These are phyloP conservation scores for Pseudozyma sp. DNA, from an alignment of 1,284 basidiomycete genomes.

Conservation along the genomic window DNA sequence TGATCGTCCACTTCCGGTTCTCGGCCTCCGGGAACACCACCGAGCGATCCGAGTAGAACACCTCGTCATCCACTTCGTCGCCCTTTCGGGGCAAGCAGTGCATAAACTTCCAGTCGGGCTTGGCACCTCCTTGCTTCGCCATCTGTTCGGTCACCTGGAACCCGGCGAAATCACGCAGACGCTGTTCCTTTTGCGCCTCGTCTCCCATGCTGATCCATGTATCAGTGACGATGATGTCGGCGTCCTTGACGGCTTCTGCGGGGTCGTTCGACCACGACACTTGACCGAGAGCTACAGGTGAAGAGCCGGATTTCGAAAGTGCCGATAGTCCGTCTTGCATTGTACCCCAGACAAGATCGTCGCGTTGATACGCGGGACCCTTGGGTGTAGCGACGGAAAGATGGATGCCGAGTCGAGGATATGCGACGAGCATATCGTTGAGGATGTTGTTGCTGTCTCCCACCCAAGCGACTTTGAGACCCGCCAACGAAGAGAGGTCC, in stretches of 20 bases:
- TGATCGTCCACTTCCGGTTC: conserved; percentile 69
- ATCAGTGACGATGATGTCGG: conserved; percentile 88
- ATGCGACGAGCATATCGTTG: conserved; percentile 95
- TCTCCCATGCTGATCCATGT: conserved; percentile 92
- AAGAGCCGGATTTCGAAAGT: conserved; percentile 68
- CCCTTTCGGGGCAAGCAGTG: conserved; percentile 94
- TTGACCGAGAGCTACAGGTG: conserved; percentile 59
- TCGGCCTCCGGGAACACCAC: conserved; percentile 69
- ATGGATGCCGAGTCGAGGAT: conserved; percentile 88
- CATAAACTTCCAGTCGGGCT: conserved; percentile 91
- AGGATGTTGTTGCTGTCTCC: conserved; percentile 96
- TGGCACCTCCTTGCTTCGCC: conserved; percentile 77
- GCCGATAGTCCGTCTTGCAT: conserved; percentile 66
- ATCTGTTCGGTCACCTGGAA: conserved; percentile 89
- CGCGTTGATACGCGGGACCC: conserved; percentile 78
- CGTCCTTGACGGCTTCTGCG: conserved; percentile 84
- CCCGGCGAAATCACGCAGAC: conserved; percentile 86
- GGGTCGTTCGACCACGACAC: conserved; percentile 85
- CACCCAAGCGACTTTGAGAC: conserved; percentile 78
- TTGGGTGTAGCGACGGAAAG: conserved; percentile 84
- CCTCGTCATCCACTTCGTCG: conserved; percentile 76
- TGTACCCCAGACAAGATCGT: conserved; percentile 77
- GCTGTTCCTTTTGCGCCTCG: conserved; percentile 90
- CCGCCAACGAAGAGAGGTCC: conserved; percentile 59
- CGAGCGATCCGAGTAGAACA: conserved; percentile 65